Conservation (phyloP, 345 rosid species). For the Erucastrum elatum region DNA sequence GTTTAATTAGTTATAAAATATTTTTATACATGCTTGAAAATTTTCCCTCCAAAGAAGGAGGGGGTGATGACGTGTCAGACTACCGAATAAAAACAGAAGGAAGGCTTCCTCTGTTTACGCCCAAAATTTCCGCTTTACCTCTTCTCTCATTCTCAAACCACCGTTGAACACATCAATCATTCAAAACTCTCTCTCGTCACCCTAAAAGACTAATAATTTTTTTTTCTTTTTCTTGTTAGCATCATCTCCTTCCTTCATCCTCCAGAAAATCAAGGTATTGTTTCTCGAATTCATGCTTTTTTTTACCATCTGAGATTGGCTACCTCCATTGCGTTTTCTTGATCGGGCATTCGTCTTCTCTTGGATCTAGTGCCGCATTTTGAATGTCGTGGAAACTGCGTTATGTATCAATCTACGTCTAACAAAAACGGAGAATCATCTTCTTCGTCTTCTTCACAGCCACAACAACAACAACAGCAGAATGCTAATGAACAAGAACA, state of each 20-base stretch:
- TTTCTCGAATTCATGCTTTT: slow-evolving; percentile 11
- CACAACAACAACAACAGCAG: background rate
- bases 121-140: slow-evolving; percentile 35
- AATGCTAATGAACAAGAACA: background rate
- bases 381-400: slow-evolving; percentile 27
- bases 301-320: background rate
- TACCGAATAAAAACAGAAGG: slow-evolving; percentile 17
- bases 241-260: background rate
- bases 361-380: background rate
- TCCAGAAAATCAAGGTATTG: slow-evolving; percentile 3
- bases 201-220: background rate
- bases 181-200: background rate
- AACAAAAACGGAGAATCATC: slow-evolving; percentile 49
- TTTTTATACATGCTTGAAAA: background rate
- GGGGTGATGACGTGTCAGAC: slow-evolving; percentile 53
- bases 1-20: background rate
- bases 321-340: background rate
- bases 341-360: background rate
- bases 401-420: slow-evolving; percentile 43
- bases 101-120: slow-evolving; percentile 33
- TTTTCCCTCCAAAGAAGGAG: slow-evolving; percentile 30
- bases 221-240: background rate
- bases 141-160: slow-evolving; percentile 3
- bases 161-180: slow-evolving; percentile 22
- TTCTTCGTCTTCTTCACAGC: slow-evolving; percentile 31